Conservation (phyloP, 1,284 basidiomycete species). For the Pseudozyma sp. region DNA sequence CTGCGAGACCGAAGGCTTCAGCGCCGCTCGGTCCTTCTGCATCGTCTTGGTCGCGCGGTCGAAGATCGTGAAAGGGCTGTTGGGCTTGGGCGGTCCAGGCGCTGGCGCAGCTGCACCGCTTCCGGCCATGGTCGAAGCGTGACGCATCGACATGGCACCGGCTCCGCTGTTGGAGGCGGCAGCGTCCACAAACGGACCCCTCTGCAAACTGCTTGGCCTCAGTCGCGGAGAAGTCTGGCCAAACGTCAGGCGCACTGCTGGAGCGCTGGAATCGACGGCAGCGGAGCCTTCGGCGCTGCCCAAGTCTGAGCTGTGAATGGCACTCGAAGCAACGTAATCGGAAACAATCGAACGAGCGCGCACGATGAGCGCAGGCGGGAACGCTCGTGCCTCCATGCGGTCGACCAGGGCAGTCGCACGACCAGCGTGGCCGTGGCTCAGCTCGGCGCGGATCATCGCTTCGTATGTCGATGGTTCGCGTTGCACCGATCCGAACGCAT, state of each 20-base stretch:
- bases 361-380: constrained; percentile 68
- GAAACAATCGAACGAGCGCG: constrained; percentile 56
- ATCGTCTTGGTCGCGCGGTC: constrained; percentile 84
- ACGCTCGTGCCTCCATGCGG: constrained; percentile 78
- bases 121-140: constrained; percentile 48
- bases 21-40: constrained; percentile 83
- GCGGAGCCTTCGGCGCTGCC: neutral
- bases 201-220: constrained; percentile 2
- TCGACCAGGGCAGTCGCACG: constrained; percentile 79
- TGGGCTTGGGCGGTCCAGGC: constrained; percentile 60
- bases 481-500: constrained; percentile 77
- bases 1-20: constrained; percentile 72
- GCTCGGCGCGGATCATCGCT: constrained; percentile 91
- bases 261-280: neutral
- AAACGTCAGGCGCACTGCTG: constrained; percentile 18
- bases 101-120: constrained; percentile 33
- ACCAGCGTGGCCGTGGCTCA: constrained; percentile 80
- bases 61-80: constrained; percentile 74
- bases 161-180: neutral
- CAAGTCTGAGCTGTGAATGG: neutral
- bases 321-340: constrained; percentile 1
- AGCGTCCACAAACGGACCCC: neutral
- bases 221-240: constrained; percentile 33
- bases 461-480: constrained; percentile 91
- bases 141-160: constrained; percentile 27